These are phyloP conservation scores for Colletotrichum endophyticum DNA, from an alignment of 2,329 filamentous ascomycete species.

Conservation along the genomic window DNA sequence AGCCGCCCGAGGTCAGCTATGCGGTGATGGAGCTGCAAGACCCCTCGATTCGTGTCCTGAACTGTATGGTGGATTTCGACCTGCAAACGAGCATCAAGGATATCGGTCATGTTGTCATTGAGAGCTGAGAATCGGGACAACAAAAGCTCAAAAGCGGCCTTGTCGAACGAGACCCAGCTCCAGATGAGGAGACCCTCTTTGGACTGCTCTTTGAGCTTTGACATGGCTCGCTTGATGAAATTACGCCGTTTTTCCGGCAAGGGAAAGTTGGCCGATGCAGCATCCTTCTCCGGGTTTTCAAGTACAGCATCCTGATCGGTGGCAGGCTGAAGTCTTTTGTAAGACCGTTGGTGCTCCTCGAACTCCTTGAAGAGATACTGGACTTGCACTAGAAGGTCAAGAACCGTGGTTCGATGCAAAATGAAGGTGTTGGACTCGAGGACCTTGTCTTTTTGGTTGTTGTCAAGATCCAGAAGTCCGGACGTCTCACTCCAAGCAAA, in stretches of 20 bases:
- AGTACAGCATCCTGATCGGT: conserved; percentile 38
- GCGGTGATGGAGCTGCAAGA: conserved; percentile 51
- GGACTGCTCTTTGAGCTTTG: conserved; percentile 39
- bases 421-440: conserved; percentile 52
- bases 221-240: conserved; percentile 51
- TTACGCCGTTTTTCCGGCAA: conserved; percentile 42
- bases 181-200: conserved; percentile 38
- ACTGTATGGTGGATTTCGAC: conserved; percentile 52
- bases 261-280: conserved; percentile 48
- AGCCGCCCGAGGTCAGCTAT: conserved; percentile 50
- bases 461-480: conserved; percentile 49
- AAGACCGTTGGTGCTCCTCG: conserved; percentile 42
- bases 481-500: conserved; percentile 56
- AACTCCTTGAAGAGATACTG: conserved; percentile 53
- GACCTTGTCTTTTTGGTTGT: conserved; percentile 43
- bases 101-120: conserved; percentile 53
- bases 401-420: conserved; percentile 52
- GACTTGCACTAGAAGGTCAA: conserved; percentile 52
- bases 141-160: conserved; percentile 47
- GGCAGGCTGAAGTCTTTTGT: conserved; percentile 39
- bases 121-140: conserved; percentile 47
- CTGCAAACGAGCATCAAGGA: conserved; percentile 50
- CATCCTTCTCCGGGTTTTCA: conserved; percentile 46
- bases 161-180: conserved; percentile 51
- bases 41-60: conserved; percentile 51